Base-by-base conservation (phyloP, 257 asterid genomes). In the Plantago ovata region DNA sequence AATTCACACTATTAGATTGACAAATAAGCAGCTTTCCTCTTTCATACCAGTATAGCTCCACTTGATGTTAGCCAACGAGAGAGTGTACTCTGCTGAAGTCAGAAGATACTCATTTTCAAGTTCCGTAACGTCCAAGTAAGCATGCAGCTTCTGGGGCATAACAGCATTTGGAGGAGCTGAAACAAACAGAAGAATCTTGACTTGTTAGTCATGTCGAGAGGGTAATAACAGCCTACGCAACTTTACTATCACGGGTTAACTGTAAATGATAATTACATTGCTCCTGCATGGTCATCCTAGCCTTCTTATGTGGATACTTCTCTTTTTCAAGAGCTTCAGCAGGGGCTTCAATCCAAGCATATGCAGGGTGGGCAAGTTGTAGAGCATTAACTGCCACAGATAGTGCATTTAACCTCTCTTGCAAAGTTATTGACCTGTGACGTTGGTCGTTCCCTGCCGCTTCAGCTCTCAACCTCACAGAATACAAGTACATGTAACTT, bases 321-420 rank as follows among this genome's bases (percentile, higher is more conserved):
- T 74, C 86, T 68, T 74, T 78, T 56, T 62, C 64, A 57, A 60
- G 60, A 61, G 74, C 84, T 14, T 82, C 95, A 61, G 65, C 73
- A 10, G 78, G 79, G 54, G 76, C 69, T 38, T 85, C 95, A 69
- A 88, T 88, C 96, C 97, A 92, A 70, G 97, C 95, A 88, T 80
- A 74, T 23, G 89, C 82, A 73, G 97, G 95, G 78, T 85, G 83
- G 75, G 85, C 91, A 65, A 92, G 95, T 65, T 92, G 95, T 70
- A 92, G 74, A 16, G 98, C 97, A 79, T 88, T 92, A 74, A 88
- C 82, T 65, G 96, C 85, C 66, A 90, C 78, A 71, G 98, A 77
- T 61, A 92, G 71, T 62, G 91, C 98, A 71, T 84, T 77, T 74
- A 92, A 74, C 79, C 91, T 80, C 81, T 92, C 98, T 70, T 84